A percentile compares a stretch with the other conserved stretches of the same genome.
These are phyloP conservation scores for Hypericum perforatum DNA, from an alignment of 345 rosid species.

Conservation along the genomic window DNA sequence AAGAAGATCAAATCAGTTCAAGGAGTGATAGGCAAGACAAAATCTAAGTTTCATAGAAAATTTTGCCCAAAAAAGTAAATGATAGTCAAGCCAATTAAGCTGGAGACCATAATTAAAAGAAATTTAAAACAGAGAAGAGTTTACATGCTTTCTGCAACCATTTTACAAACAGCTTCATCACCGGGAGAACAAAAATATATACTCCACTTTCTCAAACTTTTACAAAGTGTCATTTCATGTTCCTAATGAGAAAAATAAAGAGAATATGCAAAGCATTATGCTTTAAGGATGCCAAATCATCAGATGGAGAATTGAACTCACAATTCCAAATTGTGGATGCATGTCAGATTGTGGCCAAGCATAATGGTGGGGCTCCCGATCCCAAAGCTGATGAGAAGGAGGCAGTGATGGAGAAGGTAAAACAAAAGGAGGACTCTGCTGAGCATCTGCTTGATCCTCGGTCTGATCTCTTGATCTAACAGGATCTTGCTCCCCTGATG, in stretches of 20 bases:
- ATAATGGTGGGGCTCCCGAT: slow-evolving; percentile 37
- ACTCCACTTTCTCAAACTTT: too few relatives aligned
- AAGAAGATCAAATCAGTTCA: slow-evolving; percentile 11
- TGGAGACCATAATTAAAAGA: neutral
- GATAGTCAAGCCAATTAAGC: neutral
- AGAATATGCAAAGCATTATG: too few relatives aligned
- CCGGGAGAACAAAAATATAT: too few relatives aligned
- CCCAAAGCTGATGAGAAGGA: slow-evolving; percentile 56
- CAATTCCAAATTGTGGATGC: slow-evolving; percentile 69
- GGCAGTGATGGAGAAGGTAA: slow-evolving; percentile 39
- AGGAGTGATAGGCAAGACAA: neutral
- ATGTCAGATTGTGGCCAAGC: slow-evolving; percentile 55
- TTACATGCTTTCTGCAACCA: too few relatives aligned
- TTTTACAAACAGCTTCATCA: too few relatives aligned
- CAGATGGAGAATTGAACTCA: slow-evolving; percentile 22
- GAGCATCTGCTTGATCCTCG: slow-evolving; percentile 35
- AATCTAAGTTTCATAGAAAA: neutral
- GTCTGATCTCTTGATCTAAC: slow-evolving; percentile 48
- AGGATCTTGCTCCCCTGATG: slow-evolving; percentile 35
- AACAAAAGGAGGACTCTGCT: slow-evolving; percentile 36
- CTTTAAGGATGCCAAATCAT: too few relatives aligned
- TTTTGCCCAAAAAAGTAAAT: neutral
- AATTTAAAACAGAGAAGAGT: slow-evolving; percentile 8
- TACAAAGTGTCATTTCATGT: too few relatives aligned
- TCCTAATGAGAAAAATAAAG: too few relatives aligned